Percentiles rank a stretch among this genome's conserved stretches.
phyloP scores from a whole-genome alignment of 2,329 filamentous ascomycete species.

The Trichoderma atroviride region DNA sequence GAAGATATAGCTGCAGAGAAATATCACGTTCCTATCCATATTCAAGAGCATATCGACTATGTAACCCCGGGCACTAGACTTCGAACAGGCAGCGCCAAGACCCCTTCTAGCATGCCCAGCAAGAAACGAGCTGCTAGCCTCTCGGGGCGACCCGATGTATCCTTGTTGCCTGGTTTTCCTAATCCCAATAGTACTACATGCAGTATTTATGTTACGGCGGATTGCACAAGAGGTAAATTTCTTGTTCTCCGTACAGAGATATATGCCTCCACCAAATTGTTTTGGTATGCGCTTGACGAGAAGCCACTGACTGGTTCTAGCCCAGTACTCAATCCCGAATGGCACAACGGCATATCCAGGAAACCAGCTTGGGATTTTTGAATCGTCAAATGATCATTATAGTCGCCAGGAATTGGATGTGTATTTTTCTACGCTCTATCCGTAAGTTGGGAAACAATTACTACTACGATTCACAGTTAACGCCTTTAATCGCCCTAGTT shows the following conservation, averaged over 20 bases:
- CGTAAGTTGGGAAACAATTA: neutral
- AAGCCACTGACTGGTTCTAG: neutral
- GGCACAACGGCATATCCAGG: neutral
- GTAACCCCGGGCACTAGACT: neutral
- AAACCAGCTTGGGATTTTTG: conserved; percentile 20
- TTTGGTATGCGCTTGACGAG: neutral
- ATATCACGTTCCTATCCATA: conserved; percentile 44
- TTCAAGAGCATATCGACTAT: conserved; percentile 30
- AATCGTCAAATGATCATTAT: conserved; percentile 3
- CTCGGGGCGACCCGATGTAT: neutral
- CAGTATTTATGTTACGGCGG: neutral
- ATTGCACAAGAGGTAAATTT: neutral
- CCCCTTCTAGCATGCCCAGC: neutral
- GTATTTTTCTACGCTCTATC: neutral
- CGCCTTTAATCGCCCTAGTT: neutral
- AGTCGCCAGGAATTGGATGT: neutral
- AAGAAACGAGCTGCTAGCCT: neutral
- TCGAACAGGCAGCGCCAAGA: neutral
- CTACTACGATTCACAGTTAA: neutral
- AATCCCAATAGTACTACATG: neutral
- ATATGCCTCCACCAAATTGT: neutral
- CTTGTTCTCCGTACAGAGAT: neutral
- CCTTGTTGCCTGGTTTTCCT: neutral
- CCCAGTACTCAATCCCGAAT: neutral
- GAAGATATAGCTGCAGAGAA: conserved; percentile 11